Conservation (phyloP, 805 yeast species). For the Starmerella riodocensis region DNA sequence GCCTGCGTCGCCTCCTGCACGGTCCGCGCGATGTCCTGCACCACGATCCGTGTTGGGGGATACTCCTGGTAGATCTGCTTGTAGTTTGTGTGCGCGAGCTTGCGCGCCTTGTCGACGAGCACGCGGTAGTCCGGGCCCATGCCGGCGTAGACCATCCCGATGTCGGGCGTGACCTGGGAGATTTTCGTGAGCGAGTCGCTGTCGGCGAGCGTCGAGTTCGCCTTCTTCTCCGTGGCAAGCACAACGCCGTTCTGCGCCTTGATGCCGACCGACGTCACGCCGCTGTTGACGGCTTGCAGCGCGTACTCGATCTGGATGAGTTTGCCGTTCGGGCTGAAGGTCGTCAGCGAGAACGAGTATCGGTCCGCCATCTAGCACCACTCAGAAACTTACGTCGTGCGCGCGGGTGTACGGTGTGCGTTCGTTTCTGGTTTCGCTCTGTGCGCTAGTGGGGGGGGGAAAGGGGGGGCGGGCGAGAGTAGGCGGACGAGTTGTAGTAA, state of each 20-base stretch:
- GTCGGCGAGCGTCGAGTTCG: slow-evolving; percentile 64
- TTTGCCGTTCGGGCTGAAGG: slow-evolving; percentile 96
- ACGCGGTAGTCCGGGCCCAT: slow-evolving; percentile 99
- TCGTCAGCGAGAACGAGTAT: slow-evolving; percentile 92
- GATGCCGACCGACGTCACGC: slow-evolving; percentile 92
- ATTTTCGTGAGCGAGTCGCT: slow-evolving; percentile 66
- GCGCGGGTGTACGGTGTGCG: no score
- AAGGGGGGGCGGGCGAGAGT: no score
- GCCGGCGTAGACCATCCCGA: slow-evolving; percentile 93
- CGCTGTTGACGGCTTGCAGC: slow-evolving; percentile 91
- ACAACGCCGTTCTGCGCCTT: slow-evolving; percentile 92
- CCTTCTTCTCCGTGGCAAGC: slow-evolving; percentile 89
- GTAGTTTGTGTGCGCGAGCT: slow-evolving; percentile 82
- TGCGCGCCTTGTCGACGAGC: slow-evolving; percentile 83
- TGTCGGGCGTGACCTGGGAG: slow-evolving; percentile 77
- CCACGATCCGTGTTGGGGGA: slow-evolving; percentile 90
- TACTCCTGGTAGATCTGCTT: slow-evolving; percentile 90
- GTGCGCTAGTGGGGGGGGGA: no score
- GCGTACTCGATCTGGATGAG: slow-evolving; percentile 97
- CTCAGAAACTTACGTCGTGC: no score
- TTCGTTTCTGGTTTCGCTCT: no score
- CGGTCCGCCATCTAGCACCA: slow-evolving; percentile 71
- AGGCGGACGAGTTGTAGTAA: no score
- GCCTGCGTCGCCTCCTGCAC: slow-evolving; percentile 99
- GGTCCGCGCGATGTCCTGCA: slow-evolving; percentile 85